phyloP scores from a whole-genome alignment of 768 basidiomycete genomes.

The Macrocybe gigantea region DNA sequence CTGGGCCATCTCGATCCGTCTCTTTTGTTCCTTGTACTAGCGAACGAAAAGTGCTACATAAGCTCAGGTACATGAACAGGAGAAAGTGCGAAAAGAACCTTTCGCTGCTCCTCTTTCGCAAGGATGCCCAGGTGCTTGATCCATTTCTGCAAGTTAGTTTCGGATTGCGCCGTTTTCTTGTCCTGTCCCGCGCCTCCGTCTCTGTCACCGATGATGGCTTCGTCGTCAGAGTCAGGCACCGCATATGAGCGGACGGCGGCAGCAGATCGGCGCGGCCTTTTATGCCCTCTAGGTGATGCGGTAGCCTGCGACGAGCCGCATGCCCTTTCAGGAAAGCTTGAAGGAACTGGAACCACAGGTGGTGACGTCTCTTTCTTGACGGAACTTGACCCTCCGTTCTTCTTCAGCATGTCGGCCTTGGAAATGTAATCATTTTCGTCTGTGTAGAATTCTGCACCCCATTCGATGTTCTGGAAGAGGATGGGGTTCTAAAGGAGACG shows the following conservation, averaged over 20 bases:
- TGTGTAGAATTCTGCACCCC: slow-evolving; percentile 62
- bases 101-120: slow-evolving; percentile 61
- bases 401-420: slow-evolving; percentile 19
- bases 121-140: slow-evolving; percentile 58
- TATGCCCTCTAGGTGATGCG: slow-evolving; percentile 26
- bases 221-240: slow-evolving; percentile 69
- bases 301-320: slow-evolving; percentile 11
- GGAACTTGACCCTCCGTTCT: slow-evolving; percentile 15
- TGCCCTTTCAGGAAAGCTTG: slow-evolving; percentile 10
- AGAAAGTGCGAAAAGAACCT: slow-evolving; percentile 35
- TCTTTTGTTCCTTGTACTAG: slow-evolving; percentile 64
- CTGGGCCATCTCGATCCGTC: slow-evolving; percentile 38
- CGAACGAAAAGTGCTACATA: neutral
- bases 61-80: neutral
- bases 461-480: slow-evolving; percentile 57
- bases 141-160: slow-evolving; percentile 56
- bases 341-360: slow-evolving; percentile 17
- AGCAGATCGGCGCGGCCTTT: slow-evolving; percentile 56
- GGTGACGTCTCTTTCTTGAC: slow-evolving; percentile 37
- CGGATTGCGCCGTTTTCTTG: slow-evolving; percentile 26
- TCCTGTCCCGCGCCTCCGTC: slow-evolving; percentile 25
- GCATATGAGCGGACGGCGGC: slow-evolving; percentile 56
- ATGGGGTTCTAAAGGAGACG: slow-evolving; percentile 35
- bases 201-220: slow-evolving; percentile 36
- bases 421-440: slow-evolving; percentile 65